Percentiles rank a stretch among this genome's conserved stretches.
Evolutionary conservation across 768 basidiomycete genomes (phyloP).

Genomic region (Pulveroboletus sp.): DNA sequence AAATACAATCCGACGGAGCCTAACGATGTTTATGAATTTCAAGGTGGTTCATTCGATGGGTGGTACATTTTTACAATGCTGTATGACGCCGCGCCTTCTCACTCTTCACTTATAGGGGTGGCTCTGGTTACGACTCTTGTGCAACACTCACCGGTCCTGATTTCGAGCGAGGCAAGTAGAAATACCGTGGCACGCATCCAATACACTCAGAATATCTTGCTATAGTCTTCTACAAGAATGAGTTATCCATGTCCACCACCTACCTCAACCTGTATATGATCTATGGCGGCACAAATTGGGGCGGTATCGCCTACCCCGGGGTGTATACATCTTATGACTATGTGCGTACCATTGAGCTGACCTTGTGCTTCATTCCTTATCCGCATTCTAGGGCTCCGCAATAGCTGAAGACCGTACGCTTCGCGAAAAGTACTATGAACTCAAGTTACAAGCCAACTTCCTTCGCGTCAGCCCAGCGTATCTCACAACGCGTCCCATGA

Average conservation of each 20-base stretch:
- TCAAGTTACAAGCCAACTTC: conserved; percentile 50
- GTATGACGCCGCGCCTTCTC: not conserved
- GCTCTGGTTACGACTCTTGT: conserved; percentile 19
- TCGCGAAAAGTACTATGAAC: conserved; percentile 50
- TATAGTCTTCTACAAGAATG: conserved; percentile 22
- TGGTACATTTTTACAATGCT: conserved; percentile 40
- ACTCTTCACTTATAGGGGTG: conserved; percentile 16
- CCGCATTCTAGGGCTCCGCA: conserved; percentile 36
- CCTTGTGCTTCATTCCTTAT: not conserved
- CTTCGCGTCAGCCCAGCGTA: conserved; percentile 47
- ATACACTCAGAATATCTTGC: conserved; percentile 2
- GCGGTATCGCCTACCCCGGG: conserved; percentile 49
- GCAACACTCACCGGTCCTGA: conserved; percentile 21
- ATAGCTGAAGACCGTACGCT: conserved; percentile 49
- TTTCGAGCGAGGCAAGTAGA: conserved; percentile 20
- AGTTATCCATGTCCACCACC: conserved; percentile 12
- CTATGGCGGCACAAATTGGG: conserved; percentile 64
- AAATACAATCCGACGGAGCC: conserved; percentile 18
- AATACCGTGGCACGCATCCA: not conserved
- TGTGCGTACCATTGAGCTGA: conserved; percentile 18
- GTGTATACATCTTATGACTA: conserved; percentile 63
- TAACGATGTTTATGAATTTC: conserved; percentile 22
- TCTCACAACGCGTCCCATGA: conserved; percentile 43
- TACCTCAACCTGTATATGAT: conserved; percentile 50
- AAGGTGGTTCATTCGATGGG: conserved; percentile 49